Base-by-base conservation (phyloP, 2,329 filamentous ascomycete genomes). In the Penicillium sp. region DNA sequence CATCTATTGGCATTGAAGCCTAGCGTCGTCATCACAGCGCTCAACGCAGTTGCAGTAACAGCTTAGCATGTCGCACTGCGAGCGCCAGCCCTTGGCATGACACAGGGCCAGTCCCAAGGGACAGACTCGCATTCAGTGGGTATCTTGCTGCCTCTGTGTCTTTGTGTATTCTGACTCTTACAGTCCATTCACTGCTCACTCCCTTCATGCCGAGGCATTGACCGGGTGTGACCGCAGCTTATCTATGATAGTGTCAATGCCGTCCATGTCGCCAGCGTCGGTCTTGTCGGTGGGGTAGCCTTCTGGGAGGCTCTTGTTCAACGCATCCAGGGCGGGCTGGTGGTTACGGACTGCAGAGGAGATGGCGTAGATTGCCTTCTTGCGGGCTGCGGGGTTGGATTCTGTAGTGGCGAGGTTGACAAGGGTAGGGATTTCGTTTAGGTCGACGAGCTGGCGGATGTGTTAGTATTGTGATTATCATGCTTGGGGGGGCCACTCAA, bases 311-410 rank as follows among this genome's bases (percentile, higher is more conserved):
- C 82, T 79, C 72, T 91, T 88, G 77, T 93, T 82, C 27, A 88
- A 72, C 62, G 81, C 81, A 65, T 88, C 82, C 66, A 88, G 75
- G 2, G 76, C 88, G 1, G 91, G 89, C 78, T 96, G 93, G 74
- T 91, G 96, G 75, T 99, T 99, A 72, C 94, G 84, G 54, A 91
- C 85, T 6, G 86, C 89, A 15, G 88, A 93, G 72, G 91, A 96
- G 48, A 99, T 82, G 13, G 93, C 94, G 69, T 92, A 93, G 31
- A 96, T 81, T 15, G 93, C 91, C 82, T 97, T 99, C 74, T 90
- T 88, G 65, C 93, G 84, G 50, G 92, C 89, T 10, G 82, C 80
- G 57, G 81, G 78, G 53, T 84, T 78, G 62, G 87, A 79, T 58
- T 86, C 86, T 43, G 84, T 81, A 35, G 82, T 78, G 6, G 85